Conservation (phyloP, 2,329 filamentous ascomycete species). For the Fusarium euwallaceae region DNA sequence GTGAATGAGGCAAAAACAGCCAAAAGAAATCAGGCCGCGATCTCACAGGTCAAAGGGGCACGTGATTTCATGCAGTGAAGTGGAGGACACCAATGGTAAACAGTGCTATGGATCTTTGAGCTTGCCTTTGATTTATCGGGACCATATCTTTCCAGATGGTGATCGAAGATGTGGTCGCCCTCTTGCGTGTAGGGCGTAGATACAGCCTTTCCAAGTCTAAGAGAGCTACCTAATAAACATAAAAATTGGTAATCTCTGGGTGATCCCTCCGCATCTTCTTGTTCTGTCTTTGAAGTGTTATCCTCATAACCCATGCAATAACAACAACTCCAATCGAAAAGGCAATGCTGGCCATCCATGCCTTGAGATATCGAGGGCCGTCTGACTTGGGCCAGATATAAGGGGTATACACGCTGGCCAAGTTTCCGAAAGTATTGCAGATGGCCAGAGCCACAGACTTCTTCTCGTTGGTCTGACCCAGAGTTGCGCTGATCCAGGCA, state of each 20-base stretch:
- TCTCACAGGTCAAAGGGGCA: neutral
- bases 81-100: neutral
- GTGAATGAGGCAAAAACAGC: neutral
- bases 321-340: conserved; percentile 28
- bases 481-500: conserved; percentile 55
- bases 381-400: conserved; percentile 29
- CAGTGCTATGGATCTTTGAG: neutral
- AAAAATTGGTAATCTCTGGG: conserved; percentile 27
- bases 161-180: neutral
- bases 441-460: conserved; percentile 46
- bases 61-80: neutral
- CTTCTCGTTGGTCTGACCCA: conserved; percentile 62
- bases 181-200: neutral
- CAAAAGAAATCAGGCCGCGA: neutral
- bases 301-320: conserved; percentile 21
- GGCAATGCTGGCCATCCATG: conserved; percentile 23
- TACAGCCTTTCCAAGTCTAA: neutral
- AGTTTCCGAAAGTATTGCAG: conserved; percentile 33
- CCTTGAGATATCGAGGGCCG: conserved; percentile 24
- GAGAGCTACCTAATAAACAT: conserved; percentile 17
- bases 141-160: neutral
- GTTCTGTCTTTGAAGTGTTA: conserved; percentile 17
- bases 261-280: conserved; percentile 21
- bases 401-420: conserved; percentile 32
- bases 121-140: neutral